Conservation (phyloP, 352 stramenopile species). For the Pythium rhizo-oryzae region DNA sequence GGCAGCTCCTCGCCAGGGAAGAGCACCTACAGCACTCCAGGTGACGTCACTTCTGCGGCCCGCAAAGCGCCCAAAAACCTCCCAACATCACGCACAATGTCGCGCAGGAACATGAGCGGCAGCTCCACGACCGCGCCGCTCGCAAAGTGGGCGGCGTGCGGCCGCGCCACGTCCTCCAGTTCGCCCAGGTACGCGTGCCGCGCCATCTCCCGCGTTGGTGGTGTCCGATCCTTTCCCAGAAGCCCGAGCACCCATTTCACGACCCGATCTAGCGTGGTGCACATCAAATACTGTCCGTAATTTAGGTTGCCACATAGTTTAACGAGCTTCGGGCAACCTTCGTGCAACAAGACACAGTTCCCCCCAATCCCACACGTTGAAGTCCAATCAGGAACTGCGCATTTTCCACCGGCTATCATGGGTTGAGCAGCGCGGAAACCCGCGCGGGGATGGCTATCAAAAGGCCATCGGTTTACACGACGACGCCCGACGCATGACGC, state of each 20-base stretch:
- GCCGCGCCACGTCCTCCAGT: slow-evolving; percentile 58
- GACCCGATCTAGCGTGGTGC: slow-evolving; percentile 8
- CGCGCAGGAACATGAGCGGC: slow-evolving; percentile 70
- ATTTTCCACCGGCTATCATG: slow-evolving; percentile 25
- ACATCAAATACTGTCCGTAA: slow-evolving; percentile 8
- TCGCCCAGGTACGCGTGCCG: slow-evolving; percentile 75
- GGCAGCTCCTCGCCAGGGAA: slow-evolving; percentile 83
- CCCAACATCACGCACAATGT: slow-evolving; percentile 54
- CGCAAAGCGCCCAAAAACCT: no score
- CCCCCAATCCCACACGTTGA: slow-evolving; percentile 20
- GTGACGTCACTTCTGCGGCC: background rate
- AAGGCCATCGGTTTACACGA: no score
- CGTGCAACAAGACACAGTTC: background rate
- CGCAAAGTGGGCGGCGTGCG: slow-evolving; percentile 47
- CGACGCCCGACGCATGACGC: no score
- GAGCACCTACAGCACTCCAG: slow-evolving; percentile 53
- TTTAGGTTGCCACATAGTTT: slow-evolving; percentile 18
- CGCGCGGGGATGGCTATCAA: slow-evolving; percentile 14
- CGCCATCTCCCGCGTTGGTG: slow-evolving; percentile 30
- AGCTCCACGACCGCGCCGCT: slow-evolving; percentile 57
- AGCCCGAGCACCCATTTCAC: background rate
- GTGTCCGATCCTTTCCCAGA: no score
- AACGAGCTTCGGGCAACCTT: slow-evolving; percentile 1
- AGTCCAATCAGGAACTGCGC: slow-evolving; percentile 25
- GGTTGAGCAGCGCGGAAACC: slow-evolving; percentile 1